Evolutionary conservation across 345 rosid species (phyloP).

Genomic region (Crucihimalaya himalaica): DNA sequence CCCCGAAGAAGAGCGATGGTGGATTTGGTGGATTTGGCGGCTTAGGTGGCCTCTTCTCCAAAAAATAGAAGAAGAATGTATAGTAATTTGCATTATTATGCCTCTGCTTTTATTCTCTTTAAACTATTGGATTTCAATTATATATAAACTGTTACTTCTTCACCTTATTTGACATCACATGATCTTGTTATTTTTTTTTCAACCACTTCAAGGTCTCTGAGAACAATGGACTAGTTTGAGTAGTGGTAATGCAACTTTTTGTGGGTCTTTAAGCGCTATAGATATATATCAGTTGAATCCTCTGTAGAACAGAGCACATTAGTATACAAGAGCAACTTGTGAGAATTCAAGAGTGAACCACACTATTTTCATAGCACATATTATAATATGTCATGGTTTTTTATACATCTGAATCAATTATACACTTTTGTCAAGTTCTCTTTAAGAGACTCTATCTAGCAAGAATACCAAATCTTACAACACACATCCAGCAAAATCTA

Average conservation of each 20-base stretch:
- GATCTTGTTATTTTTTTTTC: not conserved
- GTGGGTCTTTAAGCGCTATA: not conserved
- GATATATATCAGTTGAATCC: not conserved
- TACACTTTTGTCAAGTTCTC: slow-evolving; percentile 31
- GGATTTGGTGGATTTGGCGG: slow-evolving; percentile 61
- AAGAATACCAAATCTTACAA: slow-evolving; percentile 33
- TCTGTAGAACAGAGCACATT: slow-evolving; percentile 11
- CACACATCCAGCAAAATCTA: slow-evolving; percentile 6
- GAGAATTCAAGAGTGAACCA: slow-evolving; percentile 14
- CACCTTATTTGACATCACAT: slow-evolving; percentile 25
- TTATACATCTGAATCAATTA: slow-evolving; percentile 21
- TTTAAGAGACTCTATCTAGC: slow-evolving; percentile 30
- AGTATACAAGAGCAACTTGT: slow-evolving; percentile 2
- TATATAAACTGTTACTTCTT: slow-evolving; percentile 26
- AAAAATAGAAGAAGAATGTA: slow-evolving; percentile 40
- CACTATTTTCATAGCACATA: not conserved
- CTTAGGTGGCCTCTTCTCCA: slow-evolving; percentile 57
- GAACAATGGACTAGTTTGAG: slow-evolving; percentile 2
- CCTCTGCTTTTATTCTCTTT: slow-evolving; percentile 21
- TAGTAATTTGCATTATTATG: slow-evolving; percentile 11
- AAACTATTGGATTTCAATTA: slow-evolving; percentile 18
- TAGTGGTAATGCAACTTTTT: not conserved
- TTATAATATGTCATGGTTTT: not conserved
- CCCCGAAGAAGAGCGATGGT: slow-evolving; percentile 63
- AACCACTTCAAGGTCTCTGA: not conserved